Conservation (phyloP, 2,329 filamentous ascomycete genomes). For the Fusarium burgessii region DNA sequence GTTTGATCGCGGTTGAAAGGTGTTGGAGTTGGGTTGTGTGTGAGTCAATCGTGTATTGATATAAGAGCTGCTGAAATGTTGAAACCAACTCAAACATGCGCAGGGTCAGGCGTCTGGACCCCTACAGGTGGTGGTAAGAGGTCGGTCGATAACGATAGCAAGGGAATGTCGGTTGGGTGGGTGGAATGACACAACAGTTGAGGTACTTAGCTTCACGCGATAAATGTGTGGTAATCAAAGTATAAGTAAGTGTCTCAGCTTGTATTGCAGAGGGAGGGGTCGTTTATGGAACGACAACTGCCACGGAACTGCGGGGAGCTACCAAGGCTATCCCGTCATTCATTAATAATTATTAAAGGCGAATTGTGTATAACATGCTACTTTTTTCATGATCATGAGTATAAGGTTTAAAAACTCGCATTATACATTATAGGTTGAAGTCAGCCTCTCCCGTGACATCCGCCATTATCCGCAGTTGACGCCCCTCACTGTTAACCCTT, state of each 20-base stretch:
- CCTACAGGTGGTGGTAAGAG: constrained; percentile 9
- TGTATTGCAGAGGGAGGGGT: constrained; percentile 3
- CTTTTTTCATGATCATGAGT: not conserved
- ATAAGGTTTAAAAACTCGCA: not conserved
- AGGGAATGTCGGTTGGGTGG: constrained; percentile 16
- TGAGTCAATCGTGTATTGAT: not conserved
- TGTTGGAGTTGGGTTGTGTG: not conserved
- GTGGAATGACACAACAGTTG: constrained; percentile 20
- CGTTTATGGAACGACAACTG: not conserved
- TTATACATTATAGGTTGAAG: not conserved
- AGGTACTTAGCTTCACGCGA: constrained; percentile 6
- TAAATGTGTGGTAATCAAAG: not conserved
- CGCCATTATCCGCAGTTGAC: constrained; percentile 20
- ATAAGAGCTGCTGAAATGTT: not conserved
- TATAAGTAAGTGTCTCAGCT: constrained; percentile 19
- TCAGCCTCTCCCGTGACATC: constrained; percentile 29
- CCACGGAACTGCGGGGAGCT: constrained; percentile 16
- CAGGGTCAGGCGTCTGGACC: constrained; percentile 35
- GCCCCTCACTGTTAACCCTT: constrained; percentile 19
- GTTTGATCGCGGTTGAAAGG: not conserved
- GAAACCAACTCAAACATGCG: constrained; percentile 59
- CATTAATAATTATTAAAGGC: not conserved
- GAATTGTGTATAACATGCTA: not conserved
- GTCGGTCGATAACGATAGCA: constrained; percentile 19
- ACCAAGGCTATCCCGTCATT: not conserved